Conservation (phyloP, 2,329 filamentous ascomycete species). For the Sclerotinia glacialis region DNA sequence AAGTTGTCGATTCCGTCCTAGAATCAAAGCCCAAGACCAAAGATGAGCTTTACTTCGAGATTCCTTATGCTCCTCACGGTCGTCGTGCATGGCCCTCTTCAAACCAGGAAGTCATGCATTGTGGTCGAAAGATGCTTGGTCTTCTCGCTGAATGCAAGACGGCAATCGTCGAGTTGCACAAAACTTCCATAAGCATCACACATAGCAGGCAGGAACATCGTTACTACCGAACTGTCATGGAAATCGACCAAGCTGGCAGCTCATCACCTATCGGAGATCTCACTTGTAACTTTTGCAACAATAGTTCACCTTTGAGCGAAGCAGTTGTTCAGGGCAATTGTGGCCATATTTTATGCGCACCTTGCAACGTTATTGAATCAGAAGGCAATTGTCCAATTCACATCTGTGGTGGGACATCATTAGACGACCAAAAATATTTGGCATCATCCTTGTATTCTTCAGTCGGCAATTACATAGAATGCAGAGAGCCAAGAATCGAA, state of each 20-base stretch:
- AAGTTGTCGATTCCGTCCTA: neutral
- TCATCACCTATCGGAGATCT: neutral
- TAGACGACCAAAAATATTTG: neutral
- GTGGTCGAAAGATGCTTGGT: neutral
- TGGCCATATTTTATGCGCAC: neutral
- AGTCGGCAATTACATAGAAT: neutral
- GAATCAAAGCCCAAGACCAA: neutral
- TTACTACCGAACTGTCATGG: neutral
- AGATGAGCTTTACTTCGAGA: neutral
- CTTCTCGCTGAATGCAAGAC: neutral
- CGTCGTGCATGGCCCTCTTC: neutral
- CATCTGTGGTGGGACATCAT: neutral
- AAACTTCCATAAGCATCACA: neutral
- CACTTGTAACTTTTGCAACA: neutral
- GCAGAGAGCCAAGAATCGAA: neutral
- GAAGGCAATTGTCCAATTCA: neutral
- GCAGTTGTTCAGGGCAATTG: conserved; percentile 7
- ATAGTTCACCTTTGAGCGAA: neutral
- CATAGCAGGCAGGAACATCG: conserved; percentile 1
- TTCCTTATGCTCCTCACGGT: neutral
- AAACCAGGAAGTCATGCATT: neutral
- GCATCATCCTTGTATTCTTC: conserved; percentile 1
- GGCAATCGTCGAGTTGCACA: neutral
- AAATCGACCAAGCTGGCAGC: neutral
- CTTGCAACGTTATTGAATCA: neutral